Evolutionary conservation across 1,139 yeast species (phyloP).

Genomic region (Protomyces inundatus): DNA sequence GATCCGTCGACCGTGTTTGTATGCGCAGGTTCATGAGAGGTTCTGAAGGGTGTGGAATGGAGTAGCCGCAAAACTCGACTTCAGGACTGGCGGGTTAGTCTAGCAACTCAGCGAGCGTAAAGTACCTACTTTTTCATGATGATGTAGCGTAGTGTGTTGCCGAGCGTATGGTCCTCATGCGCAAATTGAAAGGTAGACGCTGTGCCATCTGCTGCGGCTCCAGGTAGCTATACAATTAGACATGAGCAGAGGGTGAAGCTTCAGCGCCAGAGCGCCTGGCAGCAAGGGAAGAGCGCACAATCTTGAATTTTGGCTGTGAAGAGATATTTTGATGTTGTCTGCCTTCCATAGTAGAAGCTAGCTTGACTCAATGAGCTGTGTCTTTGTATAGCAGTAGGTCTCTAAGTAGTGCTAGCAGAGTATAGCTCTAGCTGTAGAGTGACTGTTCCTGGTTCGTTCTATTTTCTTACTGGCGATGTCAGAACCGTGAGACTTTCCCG

Average conservation of each 20-base stretch:
- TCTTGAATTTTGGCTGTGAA: slow-evolving; percentile 16
- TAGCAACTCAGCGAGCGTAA: background rate
- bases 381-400: too few species aligned
- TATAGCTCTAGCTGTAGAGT: too few species aligned
- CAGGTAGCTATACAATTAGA: slow-evolving; percentile 54
- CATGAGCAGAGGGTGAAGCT: background rate
- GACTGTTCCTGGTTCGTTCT: too few species aligned
- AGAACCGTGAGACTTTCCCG: too few species aligned
- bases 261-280: background rate
- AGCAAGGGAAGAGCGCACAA: background rate
- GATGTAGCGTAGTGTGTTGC: slow-evolving; percentile 85
- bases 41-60: slow-evolving; percentile 98
- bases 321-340: slow-evolving; percentile 20
- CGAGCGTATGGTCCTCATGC: slow-evolving; percentile 93
- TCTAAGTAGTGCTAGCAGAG: too few species aligned
- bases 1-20: slow-evolving; percentile 69
- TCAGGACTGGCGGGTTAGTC: slow-evolving; percentile 52
- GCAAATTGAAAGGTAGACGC: slow-evolving; percentile 90
- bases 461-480: too few species aligned
- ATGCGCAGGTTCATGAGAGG: slow-evolving; percentile 81
- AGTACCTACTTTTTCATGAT: slow-evolving; percentile 74
- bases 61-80: slow-evolving; percentile 96
- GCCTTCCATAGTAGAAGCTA: slow-evolving; percentile 6
- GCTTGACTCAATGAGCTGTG: too few species aligned
- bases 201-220: slow-evolving; percentile 90